Evolutionary conservation across 2,329 filamentous ascomycete species (phyloP).

Genomic region (Emmonsia crescens): DNA sequence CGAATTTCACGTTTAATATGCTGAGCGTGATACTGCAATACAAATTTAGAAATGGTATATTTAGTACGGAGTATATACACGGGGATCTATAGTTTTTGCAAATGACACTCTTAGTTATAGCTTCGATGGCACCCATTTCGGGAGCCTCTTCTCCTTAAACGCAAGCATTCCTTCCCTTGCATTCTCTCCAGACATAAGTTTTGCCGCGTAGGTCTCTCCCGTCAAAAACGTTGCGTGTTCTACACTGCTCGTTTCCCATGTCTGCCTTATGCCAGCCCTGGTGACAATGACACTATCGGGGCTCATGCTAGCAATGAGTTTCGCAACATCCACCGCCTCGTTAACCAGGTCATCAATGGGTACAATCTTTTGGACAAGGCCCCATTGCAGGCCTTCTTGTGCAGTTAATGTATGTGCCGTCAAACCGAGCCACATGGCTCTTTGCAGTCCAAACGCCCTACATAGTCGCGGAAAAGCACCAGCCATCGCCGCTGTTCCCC

Average conservation of each 20-base stretch:
- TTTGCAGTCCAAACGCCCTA: conserved; percentile 52
- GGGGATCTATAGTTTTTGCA: not conserved
- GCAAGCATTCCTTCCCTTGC: conserved; percentile 74
- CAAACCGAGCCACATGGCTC: conserved; percentile 61
- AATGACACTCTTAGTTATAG: conserved; percentile 26
- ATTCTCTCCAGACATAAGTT: conserved; percentile 73
- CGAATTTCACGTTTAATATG: not conserved
- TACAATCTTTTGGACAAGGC: conserved; percentile 55
- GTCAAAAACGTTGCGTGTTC: conserved; percentile 62
- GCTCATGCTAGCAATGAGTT: conserved; percentile 48
- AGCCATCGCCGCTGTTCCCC: conserved; percentile 60
- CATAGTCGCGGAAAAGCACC: conserved; percentile 60
- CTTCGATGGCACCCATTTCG: conserved; percentile 69
- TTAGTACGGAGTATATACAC: no score
- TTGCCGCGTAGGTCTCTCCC: conserved; percentile 77
- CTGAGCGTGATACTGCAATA: not conserved
- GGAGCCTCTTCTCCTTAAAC: conserved; percentile 77
- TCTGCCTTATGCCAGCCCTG: conserved; percentile 55
- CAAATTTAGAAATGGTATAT: not conserved
- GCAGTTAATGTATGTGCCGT: conserved; percentile 51
- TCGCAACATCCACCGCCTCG: conserved; percentile 48
- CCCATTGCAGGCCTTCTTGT: conserved; percentile 50
- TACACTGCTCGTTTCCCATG: conserved; percentile 56
- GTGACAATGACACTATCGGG: conserved; percentile 64
- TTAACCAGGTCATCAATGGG: conserved; percentile 50